phyloP scores from a whole-genome alignment of 1,284 basidiomycete species.

The Leccinum griseonigrum region DNA sequence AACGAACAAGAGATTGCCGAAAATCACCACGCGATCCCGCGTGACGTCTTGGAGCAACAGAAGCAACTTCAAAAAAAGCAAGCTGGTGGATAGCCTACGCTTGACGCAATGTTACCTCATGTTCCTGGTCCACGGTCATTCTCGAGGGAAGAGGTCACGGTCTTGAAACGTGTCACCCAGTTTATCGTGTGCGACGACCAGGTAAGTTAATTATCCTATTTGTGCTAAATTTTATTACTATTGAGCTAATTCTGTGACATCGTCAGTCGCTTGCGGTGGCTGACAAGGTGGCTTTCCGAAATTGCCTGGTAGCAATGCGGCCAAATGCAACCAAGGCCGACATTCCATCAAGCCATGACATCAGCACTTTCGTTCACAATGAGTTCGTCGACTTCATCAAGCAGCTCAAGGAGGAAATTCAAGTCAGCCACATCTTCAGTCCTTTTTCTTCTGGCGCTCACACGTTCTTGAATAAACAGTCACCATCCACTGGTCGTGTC shows the following conservation, averaged over 20 bases:
- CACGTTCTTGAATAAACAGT: not conserved
- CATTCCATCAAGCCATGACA: not conserved
- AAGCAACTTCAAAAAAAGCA: not conserved
- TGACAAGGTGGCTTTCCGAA: not conserved
- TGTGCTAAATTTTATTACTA: not conserved
- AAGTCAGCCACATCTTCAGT: not conserved
- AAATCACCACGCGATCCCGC: not conserved
- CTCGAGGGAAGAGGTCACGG: not conserved
- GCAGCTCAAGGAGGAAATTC: not conserved
- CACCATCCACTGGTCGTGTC: not conserved
- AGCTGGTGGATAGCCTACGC: not conserved
- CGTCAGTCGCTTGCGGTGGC: not conserved
- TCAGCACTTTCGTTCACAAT: not conserved
- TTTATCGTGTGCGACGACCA: not conserved
- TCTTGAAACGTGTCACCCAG: not conserved
- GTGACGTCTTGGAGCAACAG: not conserved
- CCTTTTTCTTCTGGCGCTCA: not conserved
- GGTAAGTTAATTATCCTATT: not conserved
- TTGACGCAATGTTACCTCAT: not conserved
- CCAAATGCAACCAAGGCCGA: not conserved
- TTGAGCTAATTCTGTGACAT: not conserved
- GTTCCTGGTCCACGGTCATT: not conserved
- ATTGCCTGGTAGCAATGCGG: too few species aligned
- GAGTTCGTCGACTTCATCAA: not conserved
- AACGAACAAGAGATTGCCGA: not conserved